Evolutionary conservation across 2,329 filamentous ascomycete species (phyloP), one percentile per base, ranked within the genome.

Genomic region (Tolypocladium capitatum): DNA sequence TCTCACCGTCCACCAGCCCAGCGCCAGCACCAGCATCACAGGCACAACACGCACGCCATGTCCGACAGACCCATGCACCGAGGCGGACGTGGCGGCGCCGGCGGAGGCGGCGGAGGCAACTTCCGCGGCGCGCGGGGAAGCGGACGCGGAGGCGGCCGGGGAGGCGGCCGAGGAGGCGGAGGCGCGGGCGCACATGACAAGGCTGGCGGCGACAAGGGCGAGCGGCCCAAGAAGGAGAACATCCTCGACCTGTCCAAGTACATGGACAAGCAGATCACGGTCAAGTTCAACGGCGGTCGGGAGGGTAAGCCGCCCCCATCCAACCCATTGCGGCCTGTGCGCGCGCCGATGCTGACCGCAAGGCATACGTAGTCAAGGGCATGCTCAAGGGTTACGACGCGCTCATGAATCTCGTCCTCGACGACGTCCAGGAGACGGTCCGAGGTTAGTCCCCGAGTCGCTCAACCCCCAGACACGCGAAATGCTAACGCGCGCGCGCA

Each of bases 161-260:
- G 72, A 57, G 71, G 72, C 58, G 68, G 68, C 11, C 62, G 69
- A 42, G 66, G 70, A 53, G 68, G 71, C 52, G 76, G 70, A 49
- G 69, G 65, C 33, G 60, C 63, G 49, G 67, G 60, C 46, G 64
- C 61, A 34, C 61, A 59, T n/a, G 63, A 57, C 45, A 61, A 54
- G 33, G 58, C 58, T 45, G 66, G 69, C 35, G 65, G 68, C 46
- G 67, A 67, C 43, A 64, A 77, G 52, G 70, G 76, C 56, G 86
- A 94, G 68, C 80, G 83, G 58, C 87, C 89, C 51, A 96, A 95
- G 80, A 97, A 97, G 75, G 92, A 98, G 69, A 97, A 96, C 66
- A 98, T 98, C 59, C 79, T 98, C 47, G 91, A 98, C 63, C 68
- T 98, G 60, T 81, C 76, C 63, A 95, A 95, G 71, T 98, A 97